Percentiles rank a stretch among this genome's conserved stretches.
phyloP scores from a whole-genome alignment of 805 yeast species.

The Kregervanrija pseudodelftensis region DNA sequence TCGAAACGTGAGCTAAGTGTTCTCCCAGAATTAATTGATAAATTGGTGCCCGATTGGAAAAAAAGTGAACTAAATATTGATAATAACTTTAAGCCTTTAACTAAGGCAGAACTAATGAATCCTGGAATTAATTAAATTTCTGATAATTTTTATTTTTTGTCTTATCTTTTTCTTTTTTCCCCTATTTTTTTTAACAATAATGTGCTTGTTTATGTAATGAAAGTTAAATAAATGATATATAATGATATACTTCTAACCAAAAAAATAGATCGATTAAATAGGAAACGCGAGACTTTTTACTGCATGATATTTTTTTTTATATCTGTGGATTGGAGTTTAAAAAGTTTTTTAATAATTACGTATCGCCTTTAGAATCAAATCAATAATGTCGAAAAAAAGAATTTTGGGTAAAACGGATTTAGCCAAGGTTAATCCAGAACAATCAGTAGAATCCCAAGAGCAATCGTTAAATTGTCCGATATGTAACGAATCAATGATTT shows the following conservation, averaged over 20 bases:
- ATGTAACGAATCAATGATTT: slow-evolving; percentile 53
- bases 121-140: slow-evolving; percentile 16
- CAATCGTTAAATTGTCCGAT: slow-evolving; percentile 52
- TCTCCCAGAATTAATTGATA: slow-evolving; percentile 31
- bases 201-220: no score
- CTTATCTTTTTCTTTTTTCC: not conserved
- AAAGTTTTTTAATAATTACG: no score
- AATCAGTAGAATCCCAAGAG: not conserved
- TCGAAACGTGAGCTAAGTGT: slow-evolving; percentile 44
- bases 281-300: no score
- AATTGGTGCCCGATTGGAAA: slow-evolving; percentile 38
- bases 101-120: slow-evolving; percentile 29
- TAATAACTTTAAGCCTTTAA: slow-evolving; percentile 34
- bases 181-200: no score
- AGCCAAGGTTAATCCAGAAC: not conserved
- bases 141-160: not conserved
- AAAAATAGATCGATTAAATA: no score
- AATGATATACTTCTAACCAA: no score
- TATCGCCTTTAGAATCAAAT: no score
- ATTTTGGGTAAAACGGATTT: slow-evolving; percentile 12
- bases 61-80: slow-evolving; percentile 19
- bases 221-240: no score
- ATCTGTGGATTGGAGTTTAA: no score
- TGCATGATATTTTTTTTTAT: no score
- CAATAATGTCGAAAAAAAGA: slow-evolving; percentile 16